phyloP scores from a whole-genome alignment of 345 rosid genomes.

The Salix suchowensis region DNA sequence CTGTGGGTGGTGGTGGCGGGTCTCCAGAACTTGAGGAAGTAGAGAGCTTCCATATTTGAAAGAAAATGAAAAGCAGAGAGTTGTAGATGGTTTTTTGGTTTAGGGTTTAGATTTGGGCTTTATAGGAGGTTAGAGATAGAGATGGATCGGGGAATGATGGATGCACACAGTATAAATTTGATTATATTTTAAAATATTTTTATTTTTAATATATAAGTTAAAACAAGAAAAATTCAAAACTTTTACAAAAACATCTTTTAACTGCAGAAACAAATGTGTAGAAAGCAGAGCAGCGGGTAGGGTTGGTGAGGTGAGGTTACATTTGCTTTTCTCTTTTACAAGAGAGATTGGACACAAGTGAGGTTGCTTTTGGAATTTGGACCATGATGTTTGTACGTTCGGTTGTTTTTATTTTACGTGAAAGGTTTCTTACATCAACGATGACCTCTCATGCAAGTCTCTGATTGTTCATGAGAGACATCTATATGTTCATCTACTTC shows the following conservation, averaged over 20 bases:
- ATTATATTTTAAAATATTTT: too few species aligned
- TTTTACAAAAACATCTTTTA: too few species aligned
- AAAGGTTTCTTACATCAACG: neutral
- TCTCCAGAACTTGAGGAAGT: constrained; percentile 56
- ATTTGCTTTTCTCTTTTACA: neutral
- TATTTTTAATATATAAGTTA: too few species aligned
- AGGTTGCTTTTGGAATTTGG: neutral
- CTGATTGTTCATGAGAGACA: neutral
- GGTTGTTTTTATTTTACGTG: constrained; percentile 1
- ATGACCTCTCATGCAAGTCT: neutral
- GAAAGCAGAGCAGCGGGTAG: neutral
- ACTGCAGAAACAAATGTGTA: too few species aligned
- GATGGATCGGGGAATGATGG: too few species aligned
- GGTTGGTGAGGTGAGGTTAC: neutral
- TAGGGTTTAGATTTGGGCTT: constrained; percentile 16
- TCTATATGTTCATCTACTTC: too few species aligned
- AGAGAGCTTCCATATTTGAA: constrained; percentile 59
- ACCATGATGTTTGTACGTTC: constrained; percentile 10
- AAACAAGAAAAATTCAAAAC: too few species aligned
- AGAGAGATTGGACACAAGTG: neutral
- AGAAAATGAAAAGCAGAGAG: too few species aligned
- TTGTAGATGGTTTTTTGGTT: neutral
- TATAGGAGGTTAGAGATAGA: constrained; percentile 7
- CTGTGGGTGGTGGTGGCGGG: constrained; percentile 23
- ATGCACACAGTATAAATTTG: too few species aligned